Percentiles rank a stretch among this genome's conserved stretches.
phyloP scores from a whole-genome alignment of 306 rosid species.

The Sphenostylis stenocarpa region DNA sequence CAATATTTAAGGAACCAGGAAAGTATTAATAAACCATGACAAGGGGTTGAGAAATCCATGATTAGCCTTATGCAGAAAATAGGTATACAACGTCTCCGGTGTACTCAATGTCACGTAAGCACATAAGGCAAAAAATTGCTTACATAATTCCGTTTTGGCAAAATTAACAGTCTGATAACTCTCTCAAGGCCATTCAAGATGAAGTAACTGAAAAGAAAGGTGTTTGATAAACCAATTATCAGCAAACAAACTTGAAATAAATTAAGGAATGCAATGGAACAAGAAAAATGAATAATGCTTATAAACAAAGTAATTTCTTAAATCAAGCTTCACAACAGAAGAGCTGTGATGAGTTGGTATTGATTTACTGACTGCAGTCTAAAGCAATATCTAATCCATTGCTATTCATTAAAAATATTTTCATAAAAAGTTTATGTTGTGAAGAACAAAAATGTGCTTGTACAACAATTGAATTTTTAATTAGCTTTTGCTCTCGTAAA shows the following conservation, averaged over 20 bases:
- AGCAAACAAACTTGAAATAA: slow-evolving; percentile 4
- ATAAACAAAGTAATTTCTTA: neutral
- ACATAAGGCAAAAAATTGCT: slow-evolving; percentile 35
- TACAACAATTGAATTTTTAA: neutral
- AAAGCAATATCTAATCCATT: slow-evolving; percentile 14
- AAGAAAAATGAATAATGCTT: neutral
- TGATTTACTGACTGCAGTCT: neutral
- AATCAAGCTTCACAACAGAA: neutral
- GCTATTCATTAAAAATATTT: neutral
- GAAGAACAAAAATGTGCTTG: neutral
- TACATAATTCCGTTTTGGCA: slow-evolving; percentile 90
- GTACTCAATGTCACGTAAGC: slow-evolving; percentile 12
- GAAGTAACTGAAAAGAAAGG: slow-evolving; percentile 68
- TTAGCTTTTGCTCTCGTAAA: neutral
- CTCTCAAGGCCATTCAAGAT: slow-evolving; percentile 89
- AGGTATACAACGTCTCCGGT: slow-evolving; percentile 21
- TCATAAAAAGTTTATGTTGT: neutral
- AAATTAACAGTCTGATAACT: slow-evolving; percentile 76
- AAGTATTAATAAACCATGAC: slow-evolving; percentile 28
- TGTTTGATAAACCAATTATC: slow-evolving; percentile 14
- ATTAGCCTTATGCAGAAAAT: slow-evolving; percentile 24
- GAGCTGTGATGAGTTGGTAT: neutral
- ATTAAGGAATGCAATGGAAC: slow-evolving; percentile 14
- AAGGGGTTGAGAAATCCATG: slow-evolving; percentile 26
- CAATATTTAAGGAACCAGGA: slow-evolving; percentile 34